Evolutionary conservation across 148 eudicot genomes (phyloP).

Genomic region (Chenopodium album): DNA sequence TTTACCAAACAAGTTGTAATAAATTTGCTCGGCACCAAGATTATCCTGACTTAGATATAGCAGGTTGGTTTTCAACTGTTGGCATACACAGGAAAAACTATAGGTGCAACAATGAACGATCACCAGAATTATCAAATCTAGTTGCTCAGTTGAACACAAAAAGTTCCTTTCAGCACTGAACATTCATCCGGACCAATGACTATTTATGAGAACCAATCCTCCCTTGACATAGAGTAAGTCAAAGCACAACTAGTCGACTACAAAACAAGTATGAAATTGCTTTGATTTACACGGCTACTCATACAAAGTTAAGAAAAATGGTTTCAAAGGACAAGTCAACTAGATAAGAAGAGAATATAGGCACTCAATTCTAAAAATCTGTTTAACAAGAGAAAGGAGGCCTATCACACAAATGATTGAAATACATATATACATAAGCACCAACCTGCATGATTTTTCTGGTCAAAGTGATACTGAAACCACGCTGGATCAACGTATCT

Average conservation of each 20-base stretch:
- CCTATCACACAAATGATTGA: not conserved
- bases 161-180: not conserved
- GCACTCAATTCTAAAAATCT: not conserved
- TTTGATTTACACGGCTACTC: not conserved
- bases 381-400: not conserved
- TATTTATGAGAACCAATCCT: not conserved
- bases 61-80: not conserved
- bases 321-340: slow-evolving; percentile 1
- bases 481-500: slow-evolving; percentile 68
- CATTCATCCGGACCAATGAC: not conserved
- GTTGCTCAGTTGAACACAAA: not conserved
- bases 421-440: not conserved
- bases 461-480: slow-evolving; percentile 69
- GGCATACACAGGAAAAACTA: not conserved
- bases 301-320: not conserved
- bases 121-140: not conserved
- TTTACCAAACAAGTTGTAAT: too few relatives aligned
- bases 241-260: not conserved
- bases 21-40: not conserved
- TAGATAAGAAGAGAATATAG: not conserved
- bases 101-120: not conserved
- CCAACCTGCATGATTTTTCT: slow-evolving; percentile 91
- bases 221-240: not conserved
- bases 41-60: not conserved
- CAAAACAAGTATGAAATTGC: not conserved